Evolutionary conservation across 2,329 filamentous ascomycete species (phyloP), one percentile per base, ranked within the genome.

Genomic region (Macroventuria anomochaeta): DNA sequence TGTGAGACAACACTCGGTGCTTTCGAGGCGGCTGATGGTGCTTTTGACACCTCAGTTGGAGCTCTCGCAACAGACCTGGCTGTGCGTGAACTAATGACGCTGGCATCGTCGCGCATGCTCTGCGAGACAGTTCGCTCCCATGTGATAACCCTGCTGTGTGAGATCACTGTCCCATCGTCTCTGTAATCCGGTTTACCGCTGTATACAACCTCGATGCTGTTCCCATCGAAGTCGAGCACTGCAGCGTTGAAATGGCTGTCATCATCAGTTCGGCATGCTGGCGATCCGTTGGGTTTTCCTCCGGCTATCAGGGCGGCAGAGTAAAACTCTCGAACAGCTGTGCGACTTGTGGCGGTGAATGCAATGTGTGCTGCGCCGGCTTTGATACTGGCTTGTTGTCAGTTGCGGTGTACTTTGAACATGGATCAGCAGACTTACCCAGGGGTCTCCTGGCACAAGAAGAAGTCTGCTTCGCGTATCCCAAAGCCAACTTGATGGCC

Each of bases 181-280:
- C 59, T 65, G 58, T 70, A 58, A 54, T 71, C 72, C 31, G 71
- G 73, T 33, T 70, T 74, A 46, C 77, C 76, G 46, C 80, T 79
- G 71, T 86, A 89, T 42, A 93, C 85, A 25, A 90, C 88, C 69
- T 95, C 90, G 70, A 96, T 86, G 63, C 84, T 89, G 77, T 96
- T 96, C 43, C 90, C 90, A 76, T 96, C 91, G 48, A 90, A 82
- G 74, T 96, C 91, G 55, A 86, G 82, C 33, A 91, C 77, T 6
- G 84, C 83, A 40, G 85, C 84, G 58, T 85, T 87, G 75, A 86
- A 81, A 77, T 85, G 79, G 75, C 83, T 76, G 67, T 79, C 77
- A 3, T 82, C 77, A 15, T 78, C 75, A 68, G 83, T 81, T 51
- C 84, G 78, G 68, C 77, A 66, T 64, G 79, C 78, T 63, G 82